Evolutionary conservation across 2,329 filamentous ascomycete species (phyloP).

Genomic region (Penicillium polonicum): DNA sequence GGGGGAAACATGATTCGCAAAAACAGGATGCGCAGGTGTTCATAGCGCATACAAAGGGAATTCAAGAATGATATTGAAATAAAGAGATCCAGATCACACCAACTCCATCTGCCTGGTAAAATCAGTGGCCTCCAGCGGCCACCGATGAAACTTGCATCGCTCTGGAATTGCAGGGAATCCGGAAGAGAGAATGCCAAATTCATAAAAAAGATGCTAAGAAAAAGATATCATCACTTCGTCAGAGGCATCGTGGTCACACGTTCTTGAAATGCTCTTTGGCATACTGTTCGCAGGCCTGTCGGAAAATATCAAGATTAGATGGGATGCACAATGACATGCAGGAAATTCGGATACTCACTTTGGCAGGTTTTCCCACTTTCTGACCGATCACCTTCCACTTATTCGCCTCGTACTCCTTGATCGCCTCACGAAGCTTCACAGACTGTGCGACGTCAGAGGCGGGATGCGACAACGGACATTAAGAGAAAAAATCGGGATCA

Average conservation of each 20-base stretch:
- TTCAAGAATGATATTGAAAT: slow-evolving; percentile 12
- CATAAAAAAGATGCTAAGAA: slow-evolving; percentile 25
- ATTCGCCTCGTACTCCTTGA: slow-evolving; percentile 97
- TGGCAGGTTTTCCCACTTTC: slow-evolving; percentile 96
- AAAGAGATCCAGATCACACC: slow-evolving; percentile 20
- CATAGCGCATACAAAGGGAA: slow-evolving; percentile 7
- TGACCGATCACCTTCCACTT: slow-evolving; percentile 98
- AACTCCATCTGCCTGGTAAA: slow-evolving; percentile 28
- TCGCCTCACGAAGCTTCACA: slow-evolving; percentile 72
- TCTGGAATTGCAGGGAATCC: slow-evolving; percentile 26
- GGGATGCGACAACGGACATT: slow-evolving; percentile 6
- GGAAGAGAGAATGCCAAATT: slow-evolving; percentile 25
- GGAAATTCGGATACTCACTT: slow-evolving; percentile 53
- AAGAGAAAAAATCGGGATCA: neutral
- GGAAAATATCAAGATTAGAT: slow-evolving; percentile 20
- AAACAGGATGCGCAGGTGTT: slow-evolving; percentile 9
- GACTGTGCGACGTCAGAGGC: slow-evolving; percentile 32
- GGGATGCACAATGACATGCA: slow-evolving; percentile 18
- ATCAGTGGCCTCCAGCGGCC: slow-evolving; percentile 17
- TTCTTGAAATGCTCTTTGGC: slow-evolving; percentile 85
- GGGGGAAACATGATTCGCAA: slow-evolving; percentile 4
- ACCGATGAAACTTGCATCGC: slow-evolving; percentile 25
- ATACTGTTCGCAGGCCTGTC: slow-evolving; percentile 81
- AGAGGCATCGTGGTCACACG: slow-evolving; percentile 32
- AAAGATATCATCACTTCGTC: slow-evolving; percentile 36